A percentile compares a stretch with the other conserved stretches of the same genome.
These are phyloP conservation scores for Seiridium cupressi DNA, from an alignment of 2,329 filamentous ascomycete genomes.

Conservation along the genomic window DNA sequence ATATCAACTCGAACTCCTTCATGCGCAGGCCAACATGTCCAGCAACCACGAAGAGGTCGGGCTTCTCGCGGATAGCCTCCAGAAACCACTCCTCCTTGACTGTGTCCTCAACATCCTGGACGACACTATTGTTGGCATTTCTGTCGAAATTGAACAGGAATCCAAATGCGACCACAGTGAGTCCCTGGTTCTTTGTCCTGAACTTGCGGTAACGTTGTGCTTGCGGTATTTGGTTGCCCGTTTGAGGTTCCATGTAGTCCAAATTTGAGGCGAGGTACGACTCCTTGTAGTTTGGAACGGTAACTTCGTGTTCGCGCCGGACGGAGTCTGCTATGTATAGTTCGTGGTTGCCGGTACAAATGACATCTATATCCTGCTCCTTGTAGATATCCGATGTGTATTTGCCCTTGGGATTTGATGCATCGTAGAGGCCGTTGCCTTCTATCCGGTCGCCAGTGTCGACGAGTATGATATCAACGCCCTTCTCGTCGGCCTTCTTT, in stretches of 20 bases:
- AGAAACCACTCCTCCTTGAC: conserved; percentile 88
- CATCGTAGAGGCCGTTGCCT: conserved; percentile 92
- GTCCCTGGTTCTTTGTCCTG: conserved; percentile 83
- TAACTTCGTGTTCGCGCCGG: conserved; percentile 73
- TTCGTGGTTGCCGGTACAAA: conserved; percentile 93
- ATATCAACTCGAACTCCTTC: conserved; percentile 74
- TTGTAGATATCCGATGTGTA: conserved; percentile 87
- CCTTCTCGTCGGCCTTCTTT: conserved; percentile 72
- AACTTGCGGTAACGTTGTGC: conserved; percentile 85
- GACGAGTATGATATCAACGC: conserved; percentile 84
- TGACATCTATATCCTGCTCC: conserved; percentile 77
- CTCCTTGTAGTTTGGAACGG: conserved; percentile 77
- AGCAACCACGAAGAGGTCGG: conserved; percentile 82
- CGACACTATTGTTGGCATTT: conserved; percentile 87
- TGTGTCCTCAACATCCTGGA: conserved; percentile 76
- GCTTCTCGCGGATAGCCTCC: conserved; percentile 76
- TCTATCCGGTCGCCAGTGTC: conserved; percentile 94
- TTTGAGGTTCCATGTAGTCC: conserved; percentile 76
- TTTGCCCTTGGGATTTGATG: conserved; percentile 79
- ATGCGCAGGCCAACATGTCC: conserved; percentile 85
- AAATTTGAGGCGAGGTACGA: conserved; percentile 90
- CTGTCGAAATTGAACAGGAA: conserved; percentile 93
- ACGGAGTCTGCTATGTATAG: conserved; percentile 81
- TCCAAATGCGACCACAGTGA: conserved; percentile 83
- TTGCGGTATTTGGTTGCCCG: conserved; percentile 70